These are phyloP conservation scores for Nannizziopsis arthrosporioides DNA, from an alignment of 2,329 filamentous ascomycete genomes.

Conservation along the genomic window DNA sequence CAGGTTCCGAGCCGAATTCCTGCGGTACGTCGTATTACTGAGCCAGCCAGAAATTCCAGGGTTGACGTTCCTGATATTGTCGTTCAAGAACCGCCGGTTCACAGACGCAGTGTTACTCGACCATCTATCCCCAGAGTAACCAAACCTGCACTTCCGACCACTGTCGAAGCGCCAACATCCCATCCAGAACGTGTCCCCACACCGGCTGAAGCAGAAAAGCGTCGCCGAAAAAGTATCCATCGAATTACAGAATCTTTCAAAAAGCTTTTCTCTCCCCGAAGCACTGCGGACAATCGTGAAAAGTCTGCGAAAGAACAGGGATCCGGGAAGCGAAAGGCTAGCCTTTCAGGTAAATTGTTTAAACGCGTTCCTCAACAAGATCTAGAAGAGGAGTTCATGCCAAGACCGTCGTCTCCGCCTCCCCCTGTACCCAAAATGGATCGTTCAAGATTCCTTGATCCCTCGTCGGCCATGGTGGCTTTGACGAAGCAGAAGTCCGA, in stretches of 20 bases:
- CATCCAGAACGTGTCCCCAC: neutral
- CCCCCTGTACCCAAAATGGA: slow-evolving; percentile 19
- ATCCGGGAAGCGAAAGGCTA: neutral
- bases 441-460: slow-evolving; percentile 26
- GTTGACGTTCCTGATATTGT: neutral
- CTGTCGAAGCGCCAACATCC: neutral
- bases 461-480: slow-evolving; percentile 33
- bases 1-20: slow-evolving; percentile 9
- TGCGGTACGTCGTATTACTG: neutral
- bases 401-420: neutral
- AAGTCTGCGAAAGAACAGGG: neutral
- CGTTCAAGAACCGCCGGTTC: slow-evolving; percentile 1
- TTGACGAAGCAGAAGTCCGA: slow-evolving; percentile 40
- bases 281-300: slow-evolving; percentile 6
- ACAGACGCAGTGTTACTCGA: neutral
- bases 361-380: slow-evolving; percentile 1
- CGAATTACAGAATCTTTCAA: slow-evolving; percentile 7
- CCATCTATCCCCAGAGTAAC: neutral
- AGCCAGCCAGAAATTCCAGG: neutral
- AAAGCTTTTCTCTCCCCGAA: slow-evolving; percentile 12
- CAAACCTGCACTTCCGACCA: neutral
- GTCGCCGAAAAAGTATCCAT: slow-evolving; percentile 10
- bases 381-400: neutral
- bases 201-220: neutral
- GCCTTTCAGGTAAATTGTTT: slow-evolving; percentile 3